These are phyloP conservation scores for Penicillium simplicissimum DNA, from an alignment of 495 filamentous ascomycete species.

Conservation along the genomic window DNA sequence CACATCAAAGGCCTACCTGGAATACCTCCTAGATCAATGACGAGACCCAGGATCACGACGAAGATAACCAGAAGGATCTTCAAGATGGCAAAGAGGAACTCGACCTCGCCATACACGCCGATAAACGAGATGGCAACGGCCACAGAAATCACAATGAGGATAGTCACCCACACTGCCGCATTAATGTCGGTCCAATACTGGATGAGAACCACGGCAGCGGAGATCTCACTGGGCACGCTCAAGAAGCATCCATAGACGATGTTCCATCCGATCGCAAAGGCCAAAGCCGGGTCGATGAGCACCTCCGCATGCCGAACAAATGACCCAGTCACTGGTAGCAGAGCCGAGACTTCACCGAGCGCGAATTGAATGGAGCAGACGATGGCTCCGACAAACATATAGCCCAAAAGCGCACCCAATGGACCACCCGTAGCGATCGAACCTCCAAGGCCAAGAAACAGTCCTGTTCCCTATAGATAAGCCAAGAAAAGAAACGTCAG, in stretches of 20 bases:
- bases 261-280: slow-evolving; percentile 64
- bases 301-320: slow-evolving; percentile 54
- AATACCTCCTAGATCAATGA: slow-evolving; percentile 45
- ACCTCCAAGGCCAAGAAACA: slow-evolving; percentile 61
- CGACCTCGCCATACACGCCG: slow-evolving; percentile 46
- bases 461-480: slow-evolving; percentile 52
- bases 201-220: slow-evolving; percentile 60
- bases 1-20: slow-evolving; percentile 45
- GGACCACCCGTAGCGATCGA: slow-evolving; percentile 61
- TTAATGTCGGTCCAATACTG: slow-evolving; percentile 60
- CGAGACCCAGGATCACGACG: slow-evolving; percentile 51
- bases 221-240: slow-evolving; percentile 62
- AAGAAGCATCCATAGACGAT: slow-evolving; percentile 57
- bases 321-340: slow-evolving; percentile 45
- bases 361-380: slow-evolving; percentile 45
- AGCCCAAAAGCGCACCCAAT: slow-evolving; percentile 58
- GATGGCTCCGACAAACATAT: slow-evolving; percentile 38
- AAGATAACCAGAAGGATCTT: slow-evolving; percentile 54
- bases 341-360: slow-evolving; percentile 45
- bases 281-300: slow-evolving; percentile 56
- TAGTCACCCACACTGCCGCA: slow-evolving; percentile 53
- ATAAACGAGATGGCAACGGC: slow-evolving; percentile 55
- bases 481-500: neutral
- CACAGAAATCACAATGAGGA: slow-evolving; percentile 56
- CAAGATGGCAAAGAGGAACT: slow-evolving; percentile 44